Base-by-base conservation (phyloP, 306 rosid genomes). In the Fagus crenata region DNA sequence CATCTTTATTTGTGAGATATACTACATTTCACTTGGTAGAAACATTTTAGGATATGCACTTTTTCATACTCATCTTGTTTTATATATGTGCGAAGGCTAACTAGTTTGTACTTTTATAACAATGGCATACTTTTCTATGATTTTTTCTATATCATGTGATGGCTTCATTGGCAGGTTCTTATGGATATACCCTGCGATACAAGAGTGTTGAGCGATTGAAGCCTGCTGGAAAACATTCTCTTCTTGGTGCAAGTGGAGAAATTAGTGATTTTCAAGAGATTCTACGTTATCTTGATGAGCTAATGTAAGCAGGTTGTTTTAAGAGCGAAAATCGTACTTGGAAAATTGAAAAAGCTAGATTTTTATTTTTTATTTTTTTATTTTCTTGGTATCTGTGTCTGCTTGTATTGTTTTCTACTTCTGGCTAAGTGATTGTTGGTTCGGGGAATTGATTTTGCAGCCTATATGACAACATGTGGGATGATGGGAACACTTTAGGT, bases 231-330 rank as follows among this genome's bases (percentile, higher is more conserved):
- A 95, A 95, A 35, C 97, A 92, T 86, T 88, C 97, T 74, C 92
- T 95, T 72, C 90, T 95, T 42, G 97, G 97, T 59, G 99, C 92
- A 60, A 95, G 93, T 49, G 99, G 99, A 71, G 99, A 95, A 87
- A 83, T 95, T 61, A 95, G 99, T 84, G 99, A 95, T 60, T 95
- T 92, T 79, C 99, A 93, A 87, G 95, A 93, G 89, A 81, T 93
- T 43, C 60, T 89, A 54, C 88, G 84, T 55, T 81, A 85, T 72
- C 97, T 95, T 42, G 97, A 92, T 55, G 97, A 95, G 59, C 97
- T 95, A 53, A 87, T 90, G 98, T 92, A 81, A 90, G 89, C 69
- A 28, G 49, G n/a, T 65, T 65, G 49, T 65, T 65, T 65, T 37
- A 43, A 18, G 42, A 65, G 71, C 7, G 46, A 65, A 36, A 42